Conservation (phyloP, 2,329 filamentous ascomycete species). For the Curvularia sp. region DNA sequence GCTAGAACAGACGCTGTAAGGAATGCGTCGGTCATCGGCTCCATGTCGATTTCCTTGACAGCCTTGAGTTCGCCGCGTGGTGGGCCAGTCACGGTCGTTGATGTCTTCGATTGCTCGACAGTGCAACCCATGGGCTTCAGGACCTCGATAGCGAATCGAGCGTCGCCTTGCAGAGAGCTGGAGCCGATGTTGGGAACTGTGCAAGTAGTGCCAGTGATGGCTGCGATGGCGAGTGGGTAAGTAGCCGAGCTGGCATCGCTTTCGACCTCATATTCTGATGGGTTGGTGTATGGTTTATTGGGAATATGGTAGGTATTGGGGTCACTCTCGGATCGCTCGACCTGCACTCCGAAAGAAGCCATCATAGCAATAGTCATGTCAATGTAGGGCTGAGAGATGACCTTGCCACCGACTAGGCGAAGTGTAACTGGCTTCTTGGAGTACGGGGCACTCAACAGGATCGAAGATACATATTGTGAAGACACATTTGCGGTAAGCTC, state of each 20-base stretch:
- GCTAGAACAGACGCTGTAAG: constrained; percentile 92
- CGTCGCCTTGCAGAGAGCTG: constrained; percentile 90
- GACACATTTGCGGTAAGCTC: constrained; percentile 94
- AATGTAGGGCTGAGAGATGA: constrained; percentile 95
- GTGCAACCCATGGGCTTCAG: constrained; percentile 91
- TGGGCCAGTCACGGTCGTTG: constrained; percentile 95
- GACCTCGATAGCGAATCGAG: constrained; percentile 90
- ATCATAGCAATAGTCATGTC: constrained; percentile 99
- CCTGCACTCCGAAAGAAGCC: constrained; percentile 84
- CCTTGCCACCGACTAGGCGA: constrained; percentile 91
- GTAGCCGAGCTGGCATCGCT: constrained; percentile 98
- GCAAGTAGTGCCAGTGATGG: constrained; percentile 93
- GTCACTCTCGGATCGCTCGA: constrained; percentile 77
- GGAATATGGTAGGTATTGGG: constrained; percentile 94
- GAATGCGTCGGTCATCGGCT: constrained; percentile 99
- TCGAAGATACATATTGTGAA: constrained; percentile 97
- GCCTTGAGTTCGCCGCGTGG: constrained; percentile 74
- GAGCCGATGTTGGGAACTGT: constrained; percentile 97
- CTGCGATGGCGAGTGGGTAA: constrained; percentile 91
- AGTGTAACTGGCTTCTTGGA: constrained; percentile 93
- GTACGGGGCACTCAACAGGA: constrained; percentile 96
- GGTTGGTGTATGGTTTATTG: constrained; percentile 81
- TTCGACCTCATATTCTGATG: constrained; percentile 85
- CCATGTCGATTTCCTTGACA: constrained; percentile 90
- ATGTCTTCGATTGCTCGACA: constrained; percentile 82